These are phyloP conservation scores for Arctostaphylos glauca DNA, from an alignment of 148 eudicot genomes.

Conservation along the genomic window DNA sequence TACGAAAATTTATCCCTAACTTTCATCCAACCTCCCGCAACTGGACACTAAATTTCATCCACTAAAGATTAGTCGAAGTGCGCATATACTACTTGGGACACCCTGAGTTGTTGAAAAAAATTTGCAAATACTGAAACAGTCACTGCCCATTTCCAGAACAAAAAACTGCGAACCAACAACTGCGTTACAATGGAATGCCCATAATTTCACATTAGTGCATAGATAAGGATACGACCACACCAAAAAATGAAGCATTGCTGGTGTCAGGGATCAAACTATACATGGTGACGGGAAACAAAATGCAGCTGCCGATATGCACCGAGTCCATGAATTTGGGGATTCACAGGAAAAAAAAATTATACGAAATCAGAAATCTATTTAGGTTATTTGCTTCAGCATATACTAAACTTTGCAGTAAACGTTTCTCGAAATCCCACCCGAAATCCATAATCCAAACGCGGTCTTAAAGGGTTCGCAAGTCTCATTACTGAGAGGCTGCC, in stretches of 20 bases:
- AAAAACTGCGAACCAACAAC: constrained; percentile 10
- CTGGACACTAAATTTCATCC: no score
- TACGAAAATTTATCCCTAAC: no score
- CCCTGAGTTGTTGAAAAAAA: no score
- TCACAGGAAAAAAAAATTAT: background rate
- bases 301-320: background rate
- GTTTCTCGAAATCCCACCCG: background rate
- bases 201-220: constrained; percentile 9
- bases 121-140: background rate
- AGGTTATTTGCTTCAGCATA: background rate
- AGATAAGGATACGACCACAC: background rate
- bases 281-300: background rate
- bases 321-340: background rate
- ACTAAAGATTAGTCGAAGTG: no score
- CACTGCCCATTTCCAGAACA: background rate
- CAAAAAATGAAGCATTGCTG: constrained; percentile 10
- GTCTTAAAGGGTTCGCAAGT: background rate
- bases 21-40: no score
- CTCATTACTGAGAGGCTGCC: constrained; percentile 33
- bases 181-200: background rate
- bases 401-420: background rate
- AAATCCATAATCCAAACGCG: background rate
- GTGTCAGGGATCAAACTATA: constrained; percentile 8
- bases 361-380: background rate
- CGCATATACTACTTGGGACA: no score